Percentiles rank a stretch among this genome's conserved stretches.
Evolutionary conservation across 345 rosid genomes (phyloP).

Genomic region (Eucalyptus cloeziana): DNA sequence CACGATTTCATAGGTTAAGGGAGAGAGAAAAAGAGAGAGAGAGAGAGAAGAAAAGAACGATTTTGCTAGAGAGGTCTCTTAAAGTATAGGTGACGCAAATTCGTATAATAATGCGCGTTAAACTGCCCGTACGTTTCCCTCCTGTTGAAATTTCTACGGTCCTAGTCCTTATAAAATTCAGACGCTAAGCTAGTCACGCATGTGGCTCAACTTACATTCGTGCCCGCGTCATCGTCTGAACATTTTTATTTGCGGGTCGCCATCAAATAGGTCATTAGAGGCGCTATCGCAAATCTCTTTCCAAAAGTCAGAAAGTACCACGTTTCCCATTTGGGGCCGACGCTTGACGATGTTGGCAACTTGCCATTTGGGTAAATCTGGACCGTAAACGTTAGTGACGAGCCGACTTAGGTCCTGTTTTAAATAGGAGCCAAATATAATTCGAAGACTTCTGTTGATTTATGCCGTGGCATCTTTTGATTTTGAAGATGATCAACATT

Average conservation of each 20-base stretch:
- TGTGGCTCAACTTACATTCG: neutral
- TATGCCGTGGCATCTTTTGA: neutral
- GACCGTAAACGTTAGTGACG: neutral
- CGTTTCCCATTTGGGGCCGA: neutral
- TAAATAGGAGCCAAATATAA: neutral
- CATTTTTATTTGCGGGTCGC: neutral
- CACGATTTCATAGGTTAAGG: neutral
- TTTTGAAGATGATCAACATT: neutral
- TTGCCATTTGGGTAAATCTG: neutral
- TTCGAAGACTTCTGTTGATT: neutral
- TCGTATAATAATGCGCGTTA: neutral
- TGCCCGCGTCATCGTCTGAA: neutral
- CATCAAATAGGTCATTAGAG: neutral
- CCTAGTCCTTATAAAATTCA: neutral
- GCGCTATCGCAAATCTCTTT: neutral
- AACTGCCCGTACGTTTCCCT: neutral
- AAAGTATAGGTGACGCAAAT: neutral
- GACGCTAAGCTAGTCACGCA: neutral
- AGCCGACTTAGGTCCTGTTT: neutral
- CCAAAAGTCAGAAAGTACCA: neutral
- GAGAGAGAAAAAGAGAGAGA: neutral
- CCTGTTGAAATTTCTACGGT: neutral
- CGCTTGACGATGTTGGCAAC: neutral
- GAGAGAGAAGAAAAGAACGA: neutral
- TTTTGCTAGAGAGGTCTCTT: neutral